Conservation (phyloP, 331 rosid genomes). For the Quercus phellos region DNA sequence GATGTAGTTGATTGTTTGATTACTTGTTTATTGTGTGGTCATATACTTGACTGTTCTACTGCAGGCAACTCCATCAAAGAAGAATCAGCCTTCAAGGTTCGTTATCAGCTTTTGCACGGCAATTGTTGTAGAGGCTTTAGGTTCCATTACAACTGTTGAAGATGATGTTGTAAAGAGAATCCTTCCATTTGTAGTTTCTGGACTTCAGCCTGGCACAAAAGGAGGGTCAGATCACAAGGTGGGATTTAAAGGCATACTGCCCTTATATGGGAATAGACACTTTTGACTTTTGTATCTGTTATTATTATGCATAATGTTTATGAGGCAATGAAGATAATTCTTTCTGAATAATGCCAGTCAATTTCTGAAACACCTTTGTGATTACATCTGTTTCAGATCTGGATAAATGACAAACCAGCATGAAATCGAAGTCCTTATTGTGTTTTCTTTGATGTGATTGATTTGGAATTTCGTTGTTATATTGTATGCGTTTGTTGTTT, state of each 20-base stretch:
- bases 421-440: not conserved
- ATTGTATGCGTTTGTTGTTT: not conserved
- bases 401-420: not conserved
- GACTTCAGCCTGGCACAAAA: slow-evolving; percentile 56
- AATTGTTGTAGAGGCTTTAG: slow-evolving; percentile 77
- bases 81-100: slow-evolving; percentile 57
- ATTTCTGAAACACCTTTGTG: not conserved
- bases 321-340: not conserved
- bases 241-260: slow-evolving; percentile 17
- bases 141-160: slow-evolving; percentile 45
- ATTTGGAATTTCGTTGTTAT: not conserved
- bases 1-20: slow-evolving; percentile 16
- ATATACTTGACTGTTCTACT: slow-evolving; percentile 14
- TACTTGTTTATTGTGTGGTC: slow-evolving; percentile 4
- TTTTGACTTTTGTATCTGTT: not conserved
- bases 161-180: slow-evolving; percentile 65
- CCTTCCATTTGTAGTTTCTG: slow-evolving; percentile 68
- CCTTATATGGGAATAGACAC: not conserved
- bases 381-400: not conserved
- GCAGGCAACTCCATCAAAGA: slow-evolving; percentile 74
- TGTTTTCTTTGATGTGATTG: not conserved
- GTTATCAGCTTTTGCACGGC: slow-evolving; percentile 78
- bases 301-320: not conserved
- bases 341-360: not conserved
- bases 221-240: slow-evolving; percentile 78